Evolutionary conservation across 345 rosid genomes (phyloP), one percentile per base, ranked within the genome.

Genomic region (Camelina neglecta): DNA sequence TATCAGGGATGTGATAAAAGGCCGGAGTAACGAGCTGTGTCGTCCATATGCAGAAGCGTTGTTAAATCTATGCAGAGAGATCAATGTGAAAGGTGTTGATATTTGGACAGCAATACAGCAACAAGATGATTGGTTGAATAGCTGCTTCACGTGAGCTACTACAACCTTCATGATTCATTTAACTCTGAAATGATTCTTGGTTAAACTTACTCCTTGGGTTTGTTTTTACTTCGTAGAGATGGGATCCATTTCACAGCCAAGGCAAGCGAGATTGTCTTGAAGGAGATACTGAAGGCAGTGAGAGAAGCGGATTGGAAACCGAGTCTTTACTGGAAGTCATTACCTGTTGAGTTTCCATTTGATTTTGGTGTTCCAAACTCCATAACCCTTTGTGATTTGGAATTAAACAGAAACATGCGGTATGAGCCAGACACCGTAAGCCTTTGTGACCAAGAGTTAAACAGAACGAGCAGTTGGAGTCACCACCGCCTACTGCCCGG

Each of bases 231-330:
- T 13, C n/a, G 47, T 69, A 91, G 97, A 35, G 97, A 90, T 57
- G 98, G 98, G 31, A 65, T 90, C 67, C 97, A 91, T 82, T 78
- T 93, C 6, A 50, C 98, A 4, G 64, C 84, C 0, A 86, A 83
- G 65, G 97, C 89, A 18, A 90, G 90, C 75, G 80, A 85, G 77
- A 50, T 93, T n/a, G 89, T 86, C 0, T 85, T 76, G 26, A 82
- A 74, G 75, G 96, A 88, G 85, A 82, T 93, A 16, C 9, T 86
- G 63, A 85, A 80, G 60, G 88, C 71, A 4, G 65, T 93, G 44
- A 76, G 61, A 60, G 93, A 85, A 72, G 88, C 93, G 6, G 83
- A 86, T 10, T 93, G 94, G 98, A 79, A 86, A 58, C 98, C 96
- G 2, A 86, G 86, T 71, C 86, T 91, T 23, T 42, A 84, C 45